Evolutionary conservation across 129 eudicot species (phyloP).

Genomic region (Saposhnikovia divaricata): DNA sequence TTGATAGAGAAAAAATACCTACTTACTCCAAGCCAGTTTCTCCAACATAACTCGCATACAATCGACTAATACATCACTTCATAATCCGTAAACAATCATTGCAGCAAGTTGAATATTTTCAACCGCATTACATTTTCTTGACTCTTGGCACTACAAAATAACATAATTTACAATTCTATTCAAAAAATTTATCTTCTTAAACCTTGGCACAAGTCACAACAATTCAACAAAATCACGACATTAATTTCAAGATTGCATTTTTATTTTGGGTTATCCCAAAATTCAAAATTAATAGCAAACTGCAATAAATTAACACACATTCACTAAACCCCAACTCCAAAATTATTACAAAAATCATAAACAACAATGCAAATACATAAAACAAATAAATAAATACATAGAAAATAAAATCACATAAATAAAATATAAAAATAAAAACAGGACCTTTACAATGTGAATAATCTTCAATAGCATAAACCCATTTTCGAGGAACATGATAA

Average conservation of each 20-base stretch:
- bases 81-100: background rate
- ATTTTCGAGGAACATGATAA: constrained; percentile 28
- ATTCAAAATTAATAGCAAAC: background rate
- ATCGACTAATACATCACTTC: background rate
- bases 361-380: background rate
- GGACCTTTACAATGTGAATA: constrained; percentile 32
- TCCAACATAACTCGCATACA: background rate
- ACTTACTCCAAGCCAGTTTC: background rate
- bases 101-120: too few relatives aligned
- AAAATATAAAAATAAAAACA: background rate
- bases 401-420: background rate
- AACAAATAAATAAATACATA: background rate
- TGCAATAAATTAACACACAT: background rate
- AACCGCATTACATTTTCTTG: background rate
- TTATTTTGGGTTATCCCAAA: background rate
- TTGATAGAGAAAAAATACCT: background rate
- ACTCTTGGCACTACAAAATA: too few relatives aligned
- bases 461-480: constrained; percentile 42
- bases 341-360: background rate
- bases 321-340: background rate
- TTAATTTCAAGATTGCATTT: background rate
- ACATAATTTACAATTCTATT: too few relatives aligned
- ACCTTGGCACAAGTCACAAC: background rate
- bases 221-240: background rate
- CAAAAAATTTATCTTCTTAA: too few relatives aligned